Percentiles rank a stretch among this genome's conserved stretches.
Conservation (phyloP, 441 rosid species). For the Adansonia gregorii region DNA sequence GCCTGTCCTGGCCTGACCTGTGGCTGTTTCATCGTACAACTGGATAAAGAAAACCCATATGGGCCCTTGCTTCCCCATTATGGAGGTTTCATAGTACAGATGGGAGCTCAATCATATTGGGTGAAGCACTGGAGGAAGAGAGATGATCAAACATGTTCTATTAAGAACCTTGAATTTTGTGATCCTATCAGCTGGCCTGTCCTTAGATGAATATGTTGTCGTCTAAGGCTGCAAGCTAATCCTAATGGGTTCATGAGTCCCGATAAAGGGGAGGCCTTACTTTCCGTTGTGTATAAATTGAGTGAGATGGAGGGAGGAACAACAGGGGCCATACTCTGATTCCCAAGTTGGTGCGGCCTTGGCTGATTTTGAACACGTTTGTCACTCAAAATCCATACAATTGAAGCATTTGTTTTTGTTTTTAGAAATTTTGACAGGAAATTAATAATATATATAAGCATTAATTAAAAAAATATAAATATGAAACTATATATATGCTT, state of each 20-base stretch:
- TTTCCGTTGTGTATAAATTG: not conserved
- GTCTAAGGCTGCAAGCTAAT: constrained; percentile 12
- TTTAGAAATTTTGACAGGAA: not conserved
- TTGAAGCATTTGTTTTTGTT: constrained; percentile 23
- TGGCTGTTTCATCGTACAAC: constrained; percentile 34
- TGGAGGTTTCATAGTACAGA: constrained; percentile 29
- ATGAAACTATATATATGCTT: too few relatives aligned
- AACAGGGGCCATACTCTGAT: not conserved
- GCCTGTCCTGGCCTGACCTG: constrained; percentile 20
- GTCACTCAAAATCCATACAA: not conserved
- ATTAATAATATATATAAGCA: not conserved
- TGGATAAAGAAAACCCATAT: constrained; percentile 38
- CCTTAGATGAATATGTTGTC: not conserved
- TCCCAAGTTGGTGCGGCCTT: not conserved
- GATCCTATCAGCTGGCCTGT: not conserved
- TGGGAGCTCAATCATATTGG: constrained; percentile 15
- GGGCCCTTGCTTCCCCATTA: constrained; percentile 32
- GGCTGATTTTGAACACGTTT: not conserved
- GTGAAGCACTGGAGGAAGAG: not conserved
- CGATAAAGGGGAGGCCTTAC: constrained; percentile 5
- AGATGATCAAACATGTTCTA: not conserved
- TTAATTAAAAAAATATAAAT: not conserved
- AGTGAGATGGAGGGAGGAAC: not conserved
- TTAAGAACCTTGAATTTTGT: not conserved
- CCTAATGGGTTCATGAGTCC: constrained; percentile 22